These are phyloP conservation scores for Eragrostis tef DNA, from an alignment of 202 grass and related monocot species.

Conservation along the genomic window DNA sequence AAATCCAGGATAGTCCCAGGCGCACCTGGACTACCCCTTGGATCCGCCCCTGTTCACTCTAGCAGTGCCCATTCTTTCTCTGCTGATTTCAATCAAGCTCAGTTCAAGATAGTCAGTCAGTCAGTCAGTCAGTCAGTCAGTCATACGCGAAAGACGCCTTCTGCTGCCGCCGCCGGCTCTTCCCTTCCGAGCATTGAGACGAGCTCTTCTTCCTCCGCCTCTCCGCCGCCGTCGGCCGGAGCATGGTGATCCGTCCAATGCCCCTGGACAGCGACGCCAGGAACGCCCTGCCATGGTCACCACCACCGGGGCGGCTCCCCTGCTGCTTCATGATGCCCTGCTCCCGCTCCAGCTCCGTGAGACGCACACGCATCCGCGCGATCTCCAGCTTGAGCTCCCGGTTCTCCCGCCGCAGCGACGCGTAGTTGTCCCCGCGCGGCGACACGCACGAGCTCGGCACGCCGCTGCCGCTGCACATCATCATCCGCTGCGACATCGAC, in stretches of 20 bases:
- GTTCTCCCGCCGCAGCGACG: slow-evolving; percentile 83
- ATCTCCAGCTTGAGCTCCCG: slow-evolving; percentile 90
- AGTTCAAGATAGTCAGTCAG: background rate
- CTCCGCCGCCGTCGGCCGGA: slow-evolving; percentile 44
- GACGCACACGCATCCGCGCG: slow-evolving; percentile 78
- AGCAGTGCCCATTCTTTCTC: background rate
- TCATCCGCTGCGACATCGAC: slow-evolving; percentile 64
- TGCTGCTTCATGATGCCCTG: slow-evolving; percentile 85
- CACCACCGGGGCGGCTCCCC: slow-evolving; percentile 36
- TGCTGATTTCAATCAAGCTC: background rate
- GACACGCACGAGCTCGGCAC: slow-evolving; percentile 89
- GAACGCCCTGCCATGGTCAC: slow-evolving; percentile 65
- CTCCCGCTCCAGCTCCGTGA: slow-evolving; percentile 88
- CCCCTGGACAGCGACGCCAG: slow-evolving; percentile 72
- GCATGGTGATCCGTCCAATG: slow-evolving; percentile 64
- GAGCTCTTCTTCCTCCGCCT: slow-evolving; percentile 32
- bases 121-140: too few species aligned
- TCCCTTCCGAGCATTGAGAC: slow-evolving; percentile 38
- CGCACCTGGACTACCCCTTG: too few species aligned
- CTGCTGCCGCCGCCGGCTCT: slow-evolving; percentile 49
- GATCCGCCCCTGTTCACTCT: too few species aligned
- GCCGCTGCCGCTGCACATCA: slow-evolving; percentile 57
- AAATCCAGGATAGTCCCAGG: too few species aligned
- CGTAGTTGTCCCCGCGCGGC: slow-evolving; percentile 82
- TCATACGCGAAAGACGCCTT: slow-evolving; percentile 44